Conservation (phyloP, 2,329 filamentous ascomycete species). For the Aureobasidium leucospermi region DNA sequence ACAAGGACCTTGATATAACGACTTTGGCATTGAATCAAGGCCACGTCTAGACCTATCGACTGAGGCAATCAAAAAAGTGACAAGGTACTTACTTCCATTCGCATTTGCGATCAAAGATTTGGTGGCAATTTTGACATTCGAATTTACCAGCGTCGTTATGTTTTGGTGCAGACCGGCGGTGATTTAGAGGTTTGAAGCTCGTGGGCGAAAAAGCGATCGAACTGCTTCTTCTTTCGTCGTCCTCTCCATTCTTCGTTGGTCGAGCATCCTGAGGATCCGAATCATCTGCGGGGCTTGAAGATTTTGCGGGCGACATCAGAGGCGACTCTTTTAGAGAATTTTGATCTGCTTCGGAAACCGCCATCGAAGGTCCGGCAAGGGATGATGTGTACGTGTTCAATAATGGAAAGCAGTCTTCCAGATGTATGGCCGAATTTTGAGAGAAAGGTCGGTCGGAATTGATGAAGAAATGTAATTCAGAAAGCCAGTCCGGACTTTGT, state of each 20-base stretch:
- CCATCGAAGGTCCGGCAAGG: not conserved
- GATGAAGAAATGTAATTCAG: not conserved
- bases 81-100: constrained; percentile 75
- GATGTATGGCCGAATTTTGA: not conserved
- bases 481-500: not conserved
- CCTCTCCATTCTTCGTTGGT: not conserved
- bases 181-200: not conserved
- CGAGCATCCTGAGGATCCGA: not conserved
- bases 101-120: constrained; percentile 69
- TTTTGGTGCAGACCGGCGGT: constrained; percentile 4
- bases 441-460: not conserved
- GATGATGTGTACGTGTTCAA: not conserved
- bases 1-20: not conserved
- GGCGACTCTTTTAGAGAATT: not conserved
- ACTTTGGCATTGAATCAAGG: not conserved
- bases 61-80: not conserved
- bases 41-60: too few relatives aligned
- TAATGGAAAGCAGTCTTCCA: not conserved
- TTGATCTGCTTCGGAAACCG: not conserved
- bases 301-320: constrained; percentile 8
- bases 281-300: not conserved
- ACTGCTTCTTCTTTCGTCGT: not conserved
- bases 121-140: constrained; percentile 6
- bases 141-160: constrained; percentile 3
- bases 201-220: not conserved